phyloP scores from a whole-genome alignment of 257 asterid species.

The Paraleonurus japonicus region DNA sequence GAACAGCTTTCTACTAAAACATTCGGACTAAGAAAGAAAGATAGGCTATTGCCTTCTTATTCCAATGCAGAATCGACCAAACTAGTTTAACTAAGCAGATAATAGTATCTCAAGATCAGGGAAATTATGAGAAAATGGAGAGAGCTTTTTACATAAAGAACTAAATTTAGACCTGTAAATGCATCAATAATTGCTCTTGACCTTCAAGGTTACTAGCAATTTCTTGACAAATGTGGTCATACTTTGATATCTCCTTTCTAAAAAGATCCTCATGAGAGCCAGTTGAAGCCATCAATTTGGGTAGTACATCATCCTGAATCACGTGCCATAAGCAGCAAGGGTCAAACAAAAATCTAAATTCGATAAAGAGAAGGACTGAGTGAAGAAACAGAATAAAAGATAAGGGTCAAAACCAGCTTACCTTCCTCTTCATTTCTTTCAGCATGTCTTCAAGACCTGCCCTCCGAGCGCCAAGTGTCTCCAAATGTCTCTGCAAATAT shows the following conservation, averaged over 20 bases:
- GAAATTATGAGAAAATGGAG: not conserved
- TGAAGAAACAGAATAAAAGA: not conserved
- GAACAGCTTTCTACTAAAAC: not conserved
- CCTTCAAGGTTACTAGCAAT: conserved; percentile 61
- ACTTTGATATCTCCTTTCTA: conserved; percentile 69
- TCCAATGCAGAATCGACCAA: not conserved
- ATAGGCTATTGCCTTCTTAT: not conserved
- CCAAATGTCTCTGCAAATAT: conserved; percentile 79
- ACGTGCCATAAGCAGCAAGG: conserved; percentile 12
- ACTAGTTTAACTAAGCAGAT: not conserved
- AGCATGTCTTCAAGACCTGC: conserved; percentile 98
- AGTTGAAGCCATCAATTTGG: conserved; percentile 70
- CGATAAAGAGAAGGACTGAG: not conserved
- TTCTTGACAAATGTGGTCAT: conserved; percentile 68
- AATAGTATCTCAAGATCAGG: not conserved
- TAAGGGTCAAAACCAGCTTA: conserved; percentile 23
- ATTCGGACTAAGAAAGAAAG: not conserved
- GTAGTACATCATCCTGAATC: conserved; percentile 71
- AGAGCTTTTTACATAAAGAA: not conserved
- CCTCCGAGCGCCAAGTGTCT: conserved; percentile 87
- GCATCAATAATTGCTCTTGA: conserved; percentile 72
- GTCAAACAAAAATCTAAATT: not conserved
- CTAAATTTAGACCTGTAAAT: conserved; percentile 54
- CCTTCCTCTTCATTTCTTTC: conserved; percentile 98
- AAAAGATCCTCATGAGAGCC: conserved; percentile 84